Evolutionary conservation across 306 rosid genomes (phyloP).

Genomic region (Begonia fuchsioides): DNA sequence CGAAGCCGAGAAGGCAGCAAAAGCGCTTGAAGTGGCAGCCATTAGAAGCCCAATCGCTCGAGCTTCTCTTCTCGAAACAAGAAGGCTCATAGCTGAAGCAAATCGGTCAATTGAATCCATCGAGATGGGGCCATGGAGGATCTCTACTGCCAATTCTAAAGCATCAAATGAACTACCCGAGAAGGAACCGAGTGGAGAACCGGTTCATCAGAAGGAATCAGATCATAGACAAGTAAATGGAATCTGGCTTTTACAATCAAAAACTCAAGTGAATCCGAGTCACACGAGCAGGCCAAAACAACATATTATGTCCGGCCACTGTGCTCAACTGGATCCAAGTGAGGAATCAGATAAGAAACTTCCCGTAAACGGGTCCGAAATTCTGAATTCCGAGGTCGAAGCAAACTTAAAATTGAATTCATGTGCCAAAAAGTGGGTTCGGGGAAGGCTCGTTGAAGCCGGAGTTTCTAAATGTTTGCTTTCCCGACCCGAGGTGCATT

Average conservation of each 20-base stretch:
- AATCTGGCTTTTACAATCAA: slow-evolving; percentile 19
- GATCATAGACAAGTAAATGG: slow-evolving; percentile 36
- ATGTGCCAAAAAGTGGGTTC: slow-evolving; percentile 58
- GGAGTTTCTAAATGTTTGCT: too few species aligned
- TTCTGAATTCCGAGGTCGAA: slow-evolving; percentile 19
- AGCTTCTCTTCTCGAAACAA: slow-evolving; percentile 69
- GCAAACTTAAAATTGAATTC: slow-evolving; percentile 15
- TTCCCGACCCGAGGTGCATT: too few species aligned
- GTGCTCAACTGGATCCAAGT: slow-evolving; percentile 10
- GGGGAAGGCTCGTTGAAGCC: slow-evolving; percentile 78
- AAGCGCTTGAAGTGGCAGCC: slow-evolving; percentile 80
- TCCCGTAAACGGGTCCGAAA: slow-evolving; percentile 22
- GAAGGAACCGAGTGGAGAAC: slow-evolving; percentile 8
- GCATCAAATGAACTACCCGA: slow-evolving; percentile 18
- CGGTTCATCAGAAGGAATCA: slow-evolving; percentile 17
- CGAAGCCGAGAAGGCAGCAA: slow-evolving; percentile 94
- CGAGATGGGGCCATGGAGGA: slow-evolving; percentile 14
- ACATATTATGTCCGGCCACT: neutral
- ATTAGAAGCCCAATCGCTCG: slow-evolving; percentile 56
- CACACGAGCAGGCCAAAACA: slow-evolving; percentile 18
- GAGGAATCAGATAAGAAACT: slow-evolving; percentile 14
- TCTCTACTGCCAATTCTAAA: slow-evolving; percentile 15
- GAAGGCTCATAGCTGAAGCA: slow-evolving; percentile 95
- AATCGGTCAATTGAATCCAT: slow-evolving; percentile 58
- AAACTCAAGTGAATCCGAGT: slow-evolving; percentile 28